These are phyloP conservation scores for Boletus reticulatus DNA, from an alignment of 768 basidiomycete genomes.

Conservation along the genomic window DNA sequence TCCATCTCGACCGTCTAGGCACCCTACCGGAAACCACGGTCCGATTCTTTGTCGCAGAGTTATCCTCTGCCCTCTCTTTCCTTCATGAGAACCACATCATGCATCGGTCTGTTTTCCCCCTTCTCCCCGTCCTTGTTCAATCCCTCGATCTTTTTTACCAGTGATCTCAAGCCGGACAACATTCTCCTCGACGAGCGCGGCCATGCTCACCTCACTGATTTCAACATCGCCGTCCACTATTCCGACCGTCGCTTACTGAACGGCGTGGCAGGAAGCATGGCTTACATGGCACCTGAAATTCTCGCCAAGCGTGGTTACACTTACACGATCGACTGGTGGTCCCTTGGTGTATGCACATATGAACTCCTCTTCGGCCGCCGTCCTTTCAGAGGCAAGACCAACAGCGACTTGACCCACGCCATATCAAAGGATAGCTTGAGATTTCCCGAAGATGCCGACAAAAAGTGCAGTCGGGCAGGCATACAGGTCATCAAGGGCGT, in stretches of 20 bases:
- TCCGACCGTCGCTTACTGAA: constrained; percentile 80
- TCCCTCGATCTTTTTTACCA: constrained; percentile 27
- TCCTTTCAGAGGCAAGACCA: constrained; percentile 92
- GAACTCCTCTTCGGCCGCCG: constrained; percentile 90
- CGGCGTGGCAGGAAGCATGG: constrained; percentile 97
- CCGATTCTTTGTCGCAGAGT: constrained; percentile 85
- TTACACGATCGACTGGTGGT: constrained; percentile 96
- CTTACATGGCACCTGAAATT: constrained; percentile 96
- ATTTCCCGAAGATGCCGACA: constrained; percentile 89
- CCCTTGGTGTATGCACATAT: constrained; percentile 88
- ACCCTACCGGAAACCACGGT: constrained; percentile 75
- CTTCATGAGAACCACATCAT: constrained; percentile 94
- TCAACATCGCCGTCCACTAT: constrained; percentile 98
- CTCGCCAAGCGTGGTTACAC: constrained; percentile 92
- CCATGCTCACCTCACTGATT: constrained; percentile 95
- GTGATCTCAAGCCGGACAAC: constrained; percentile 97
- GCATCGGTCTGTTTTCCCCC: constrained; percentile 70
- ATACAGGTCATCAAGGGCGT: constrained; percentile 81
- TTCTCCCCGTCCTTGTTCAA: too few relatives aligned
- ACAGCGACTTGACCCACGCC: constrained; percentile 87
- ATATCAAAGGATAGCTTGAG: constrained; percentile 84
- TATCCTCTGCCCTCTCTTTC: constrained; percentile 84
- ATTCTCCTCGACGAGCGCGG: constrained; percentile 94
- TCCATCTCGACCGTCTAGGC: constrained; percentile 84
- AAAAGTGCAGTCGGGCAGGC: constrained; percentile 72